phyloP scores from a whole-genome alignment of 1,284 basidiomycete genomes.

The Rhodotorula glutinis region DNA sequence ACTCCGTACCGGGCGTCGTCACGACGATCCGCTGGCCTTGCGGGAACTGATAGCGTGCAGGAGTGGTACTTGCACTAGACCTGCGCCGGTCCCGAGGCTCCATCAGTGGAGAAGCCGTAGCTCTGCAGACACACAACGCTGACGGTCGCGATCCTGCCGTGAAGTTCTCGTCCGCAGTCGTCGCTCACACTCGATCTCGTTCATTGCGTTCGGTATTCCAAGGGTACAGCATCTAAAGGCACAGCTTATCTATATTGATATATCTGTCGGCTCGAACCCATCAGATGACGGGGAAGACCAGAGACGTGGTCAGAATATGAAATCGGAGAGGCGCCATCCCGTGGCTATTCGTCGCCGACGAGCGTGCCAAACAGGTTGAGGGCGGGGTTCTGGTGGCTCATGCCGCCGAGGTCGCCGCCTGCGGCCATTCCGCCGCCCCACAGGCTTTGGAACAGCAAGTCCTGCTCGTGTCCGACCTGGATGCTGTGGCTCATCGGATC shows the following conservation, averaged over 20 bases:
- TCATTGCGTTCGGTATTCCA: no score
- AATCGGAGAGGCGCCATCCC: no score
- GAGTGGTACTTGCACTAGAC: neutral
- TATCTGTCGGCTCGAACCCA: no score
- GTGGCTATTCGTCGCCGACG: slow-evolving; percentile 18
- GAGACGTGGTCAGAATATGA: no score
- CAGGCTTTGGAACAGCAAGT: slow-evolving; percentile 36
- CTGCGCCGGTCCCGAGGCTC: neutral
- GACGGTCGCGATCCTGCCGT: no score
- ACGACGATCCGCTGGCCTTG: slow-evolving; percentile 14
- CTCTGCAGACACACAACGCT: slow-evolving; percentile 1
- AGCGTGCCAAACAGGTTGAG: slow-evolving; percentile 36
- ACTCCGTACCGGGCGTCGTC: slow-evolving; percentile 18
- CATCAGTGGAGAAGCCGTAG: neutral
- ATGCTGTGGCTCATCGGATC: slow-evolving; percentile 25
- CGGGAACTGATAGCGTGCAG: slow-evolving; percentile 6
- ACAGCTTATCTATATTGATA: no score
- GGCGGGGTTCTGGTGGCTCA: slow-evolving; percentile 15
- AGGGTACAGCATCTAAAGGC: no score
- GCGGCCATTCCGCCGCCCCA: slow-evolving; percentile 19
- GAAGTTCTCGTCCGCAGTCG: no score
- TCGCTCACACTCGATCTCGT: no score
- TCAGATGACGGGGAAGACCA: no score
- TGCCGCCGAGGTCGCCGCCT: slow-evolving; percentile 13
- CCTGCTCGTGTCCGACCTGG: slow-evolving; percentile 36